Evolutionary conservation across 2,329 filamentous ascomycete genomes (phyloP).

Genomic region (Lecanicillium sp.): DNA sequence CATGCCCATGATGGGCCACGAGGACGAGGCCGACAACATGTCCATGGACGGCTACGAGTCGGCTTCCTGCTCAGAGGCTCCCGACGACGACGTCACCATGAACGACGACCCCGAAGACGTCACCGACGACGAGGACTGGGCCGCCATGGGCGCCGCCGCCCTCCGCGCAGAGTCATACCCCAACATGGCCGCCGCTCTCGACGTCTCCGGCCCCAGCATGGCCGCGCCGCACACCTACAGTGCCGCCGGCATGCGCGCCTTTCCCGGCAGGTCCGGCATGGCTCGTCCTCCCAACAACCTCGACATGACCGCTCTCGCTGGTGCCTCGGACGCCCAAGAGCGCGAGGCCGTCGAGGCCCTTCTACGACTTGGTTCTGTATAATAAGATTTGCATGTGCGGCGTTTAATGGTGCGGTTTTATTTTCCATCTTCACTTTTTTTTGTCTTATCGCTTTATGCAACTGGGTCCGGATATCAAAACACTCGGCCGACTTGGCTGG

Average conservation of each 20-base stretch:
- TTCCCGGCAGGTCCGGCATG: conserved; percentile 47
- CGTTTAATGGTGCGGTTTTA: conserved; percentile 34
- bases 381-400: conserved; percentile 50
- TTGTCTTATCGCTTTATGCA: conserved; percentile 14
- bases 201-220: conserved; percentile 36
- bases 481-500: conserved; percentile 19
- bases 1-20: conserved; percentile 58
- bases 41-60: conserved; percentile 67
- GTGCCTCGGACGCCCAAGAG: conserved; percentile 63
- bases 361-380: conserved; percentile 73
- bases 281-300: conserved; percentile 46
- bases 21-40: conserved; percentile 92
- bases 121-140: conserved; percentile 97
- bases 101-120: conserved; percentile 76
- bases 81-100: conserved; percentile 59
- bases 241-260: conserved; percentile 40
- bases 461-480: conserved; percentile 18
- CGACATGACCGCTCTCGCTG: conserved; percentile 45
- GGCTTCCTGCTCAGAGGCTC: conserved; percentile 70
- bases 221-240: conserved; percentile 42
- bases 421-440: conserved; percentile 10
- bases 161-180: conserved; percentile 64
- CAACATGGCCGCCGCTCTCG: conserved; percentile 48
- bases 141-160: conserved; percentile 77
- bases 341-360: conserved; percentile 77